Evolutionary conservation across 768 basidiomycete species (phyloP).

Genomic region (Termitomyces sp.): DNA sequence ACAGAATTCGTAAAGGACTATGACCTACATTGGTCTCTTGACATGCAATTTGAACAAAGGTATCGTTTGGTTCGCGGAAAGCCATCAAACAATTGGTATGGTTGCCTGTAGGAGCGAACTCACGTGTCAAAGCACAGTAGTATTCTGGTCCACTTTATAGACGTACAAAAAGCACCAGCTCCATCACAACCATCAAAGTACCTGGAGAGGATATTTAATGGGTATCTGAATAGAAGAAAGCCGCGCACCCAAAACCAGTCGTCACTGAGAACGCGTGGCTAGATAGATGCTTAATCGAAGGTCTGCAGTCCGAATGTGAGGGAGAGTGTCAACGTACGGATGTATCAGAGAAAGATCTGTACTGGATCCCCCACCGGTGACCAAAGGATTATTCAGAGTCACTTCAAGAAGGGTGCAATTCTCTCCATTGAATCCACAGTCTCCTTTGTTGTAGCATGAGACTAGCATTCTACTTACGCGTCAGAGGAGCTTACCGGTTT

Average conservation of each 20-base stretch:
- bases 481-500: constrained; percentile 17
- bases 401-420: constrained; percentile 31
- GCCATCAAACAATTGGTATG: constrained; percentile 28
- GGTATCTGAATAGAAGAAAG: not conserved
- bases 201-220: constrained; percentile 14
- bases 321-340: constrained; percentile 24
- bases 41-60: constrained; percentile 27
- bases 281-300: not conserved
- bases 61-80: constrained; percentile 30
- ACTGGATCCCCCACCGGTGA: constrained; percentile 25
- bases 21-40: not conserved
- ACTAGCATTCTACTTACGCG: not conserved
- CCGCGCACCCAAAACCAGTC: constrained; percentile 31
- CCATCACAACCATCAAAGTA: constrained; percentile 39
- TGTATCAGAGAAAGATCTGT: constrained; percentile 33
- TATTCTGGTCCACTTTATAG: too few relatives aligned
- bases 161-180: constrained; percentile 21
- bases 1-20: not conserved
- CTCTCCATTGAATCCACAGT: constrained; percentile 33
- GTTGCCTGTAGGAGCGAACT: constrained; percentile 13
- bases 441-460: constrained; percentile 14
- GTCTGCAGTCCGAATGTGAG: not conserved
- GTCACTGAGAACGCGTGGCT: constrained; percentile 36
- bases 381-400: constrained; percentile 27
- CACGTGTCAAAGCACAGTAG: not conserved